A percentile compares a stretch with the other conserved stretches of the same genome.
Conservation (phyloP, 2,329 filamentous ascomycete species). For the Pezicula neosporulosa region DNA sequence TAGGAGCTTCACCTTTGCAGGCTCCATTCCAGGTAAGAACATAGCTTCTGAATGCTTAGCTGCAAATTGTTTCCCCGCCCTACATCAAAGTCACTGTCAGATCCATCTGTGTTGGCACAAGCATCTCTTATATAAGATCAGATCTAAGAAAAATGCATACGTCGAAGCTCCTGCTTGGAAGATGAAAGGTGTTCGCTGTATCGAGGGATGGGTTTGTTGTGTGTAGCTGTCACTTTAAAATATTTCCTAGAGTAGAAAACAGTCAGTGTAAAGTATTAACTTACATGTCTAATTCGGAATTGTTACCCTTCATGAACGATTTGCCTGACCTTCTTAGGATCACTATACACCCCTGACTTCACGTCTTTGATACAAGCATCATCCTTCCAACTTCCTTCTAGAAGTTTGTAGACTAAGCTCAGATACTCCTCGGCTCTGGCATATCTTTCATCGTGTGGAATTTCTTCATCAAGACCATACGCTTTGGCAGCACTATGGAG, state of each 20-base stretch:
- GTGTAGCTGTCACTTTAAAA: conserved; percentile 59
- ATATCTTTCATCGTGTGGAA: conserved; percentile 62
- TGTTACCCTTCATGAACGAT: conserved; percentile 55
- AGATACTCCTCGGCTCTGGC: conserved; percentile 59
- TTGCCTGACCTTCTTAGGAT: conserved; percentile 50
- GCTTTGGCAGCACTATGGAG: conserved; percentile 60
- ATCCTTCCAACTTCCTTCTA: conserved; percentile 63
- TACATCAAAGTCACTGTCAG: conserved; percentile 33
- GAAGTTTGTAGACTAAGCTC: conserved; percentile 61
- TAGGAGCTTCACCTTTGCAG: conserved; percentile 56
- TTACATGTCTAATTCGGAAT: not conserved
- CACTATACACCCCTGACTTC: conserved; percentile 53
- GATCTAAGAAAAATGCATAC: conserved; percentile 47
- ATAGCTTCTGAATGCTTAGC: conserved; percentile 67
- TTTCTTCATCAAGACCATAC: conserved; percentile 51
- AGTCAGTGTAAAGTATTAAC: not conserved
- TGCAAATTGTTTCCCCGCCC: conserved; percentile 61
- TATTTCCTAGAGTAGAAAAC: conserved; percentile 35
- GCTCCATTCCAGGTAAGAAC: conserved; percentile 62
- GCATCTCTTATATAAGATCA: no score
- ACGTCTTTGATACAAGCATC: conserved; percentile 61
- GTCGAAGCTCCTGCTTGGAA: conserved; percentile 66
- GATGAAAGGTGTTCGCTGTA: conserved; percentile 63
- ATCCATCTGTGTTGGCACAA: no score
- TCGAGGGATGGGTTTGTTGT: conserved; percentile 61